phyloP scores from a whole-genome alignment of 352 stramenopile genomes.

The Pythium plurisporium region DNA sequence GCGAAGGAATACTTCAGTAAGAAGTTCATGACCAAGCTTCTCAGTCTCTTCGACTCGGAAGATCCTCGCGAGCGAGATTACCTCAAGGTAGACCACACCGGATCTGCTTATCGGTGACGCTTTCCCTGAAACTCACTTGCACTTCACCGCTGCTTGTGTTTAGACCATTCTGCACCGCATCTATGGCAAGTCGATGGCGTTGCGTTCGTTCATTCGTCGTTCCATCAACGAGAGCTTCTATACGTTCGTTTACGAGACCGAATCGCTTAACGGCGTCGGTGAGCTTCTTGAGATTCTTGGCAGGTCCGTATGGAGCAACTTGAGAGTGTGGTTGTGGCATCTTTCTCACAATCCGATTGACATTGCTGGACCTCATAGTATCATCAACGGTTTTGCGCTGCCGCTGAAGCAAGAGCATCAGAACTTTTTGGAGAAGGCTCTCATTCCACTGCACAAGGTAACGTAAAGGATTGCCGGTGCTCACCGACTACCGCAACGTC shows the following conservation, averaged over 20 bases:
- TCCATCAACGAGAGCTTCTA: conserved; percentile 99
- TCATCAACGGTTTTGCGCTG: conserved; percentile 99
- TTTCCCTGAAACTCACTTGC: too few relatives aligned
- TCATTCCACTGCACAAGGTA: conserved; percentile 99
- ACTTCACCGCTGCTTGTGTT: too few relatives aligned
- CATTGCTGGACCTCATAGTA: too few relatives aligned
- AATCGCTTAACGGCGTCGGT: conserved; percentile 93
- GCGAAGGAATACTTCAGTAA: conserved; percentile 98
- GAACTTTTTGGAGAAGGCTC: conserved; percentile 91
- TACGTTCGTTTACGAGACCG: conserved; percentile 98
- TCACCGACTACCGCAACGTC: too few relatives aligned
- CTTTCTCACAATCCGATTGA: too few relatives aligned
- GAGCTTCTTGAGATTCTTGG: conserved; percentile 98
- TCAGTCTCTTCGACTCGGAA: conserved; percentile 94
- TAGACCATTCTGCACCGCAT: conserved; percentile 98
- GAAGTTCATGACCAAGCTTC: conserved; percentile 94
- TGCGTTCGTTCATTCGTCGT: conserved; percentile 97
- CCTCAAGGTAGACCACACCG: too few relatives aligned
- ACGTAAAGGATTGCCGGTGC: too few relatives aligned
- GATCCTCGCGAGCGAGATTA: conserved; percentile 98
- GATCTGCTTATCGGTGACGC: too few relatives aligned
- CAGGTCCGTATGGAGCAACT: too few relatives aligned
- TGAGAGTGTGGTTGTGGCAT: too few relatives aligned
- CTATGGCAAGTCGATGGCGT: conserved; percentile 99
- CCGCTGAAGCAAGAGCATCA: conserved; percentile 98